A percentile compares a stretch with the other conserved stretches of the same genome.
These are phyloP conservation scores for Syzygium aqueum DNA, from an alignment of 345 rosid genomes.

Conservation along the genomic window DNA sequence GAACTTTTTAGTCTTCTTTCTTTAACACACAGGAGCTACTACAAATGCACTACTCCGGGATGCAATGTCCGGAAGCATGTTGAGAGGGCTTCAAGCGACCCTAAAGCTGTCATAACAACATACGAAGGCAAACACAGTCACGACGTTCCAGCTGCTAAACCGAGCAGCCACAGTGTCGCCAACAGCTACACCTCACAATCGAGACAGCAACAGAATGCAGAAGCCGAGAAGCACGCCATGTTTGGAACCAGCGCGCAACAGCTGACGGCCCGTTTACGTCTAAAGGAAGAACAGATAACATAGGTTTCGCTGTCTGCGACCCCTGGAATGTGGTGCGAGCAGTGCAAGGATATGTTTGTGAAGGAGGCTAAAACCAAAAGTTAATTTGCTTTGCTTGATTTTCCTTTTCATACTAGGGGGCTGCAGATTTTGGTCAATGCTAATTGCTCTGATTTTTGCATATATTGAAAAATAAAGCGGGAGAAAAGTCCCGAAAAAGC, in stretches of 20 bases:
- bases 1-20: not conserved
- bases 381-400: not conserved
- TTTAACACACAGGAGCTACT: conserved; percentile 60
- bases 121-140: conserved; percentile 94
- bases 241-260: conserved; percentile 25
- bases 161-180: conserved; percentile 41
- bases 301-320: not conserved
- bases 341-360: not conserved
- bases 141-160: conserved; percentile 55
- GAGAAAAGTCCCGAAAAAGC: not conserved
- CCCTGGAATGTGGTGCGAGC: not conserved
- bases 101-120: conserved; percentile 86
- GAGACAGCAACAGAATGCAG: conserved; percentile 17
- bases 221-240: conserved; percentile 3
- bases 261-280: conserved; percentile 33
- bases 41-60: conserved; percentile 75
- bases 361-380: not conserved
- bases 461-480: not conserved
- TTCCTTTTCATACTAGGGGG: not conserved
- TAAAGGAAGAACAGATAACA: conserved; percentile 63
- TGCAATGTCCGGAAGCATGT: conserved; percentile 89
- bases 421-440: not conserved
- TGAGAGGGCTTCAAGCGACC: conserved; percentile 83
- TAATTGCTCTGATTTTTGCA: not conserved
- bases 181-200: conserved; percentile 21